phyloP scores from a whole-genome alignment of 2,329 filamentous ascomycete species.

The Raffaelea deltoideospora region DNA sequence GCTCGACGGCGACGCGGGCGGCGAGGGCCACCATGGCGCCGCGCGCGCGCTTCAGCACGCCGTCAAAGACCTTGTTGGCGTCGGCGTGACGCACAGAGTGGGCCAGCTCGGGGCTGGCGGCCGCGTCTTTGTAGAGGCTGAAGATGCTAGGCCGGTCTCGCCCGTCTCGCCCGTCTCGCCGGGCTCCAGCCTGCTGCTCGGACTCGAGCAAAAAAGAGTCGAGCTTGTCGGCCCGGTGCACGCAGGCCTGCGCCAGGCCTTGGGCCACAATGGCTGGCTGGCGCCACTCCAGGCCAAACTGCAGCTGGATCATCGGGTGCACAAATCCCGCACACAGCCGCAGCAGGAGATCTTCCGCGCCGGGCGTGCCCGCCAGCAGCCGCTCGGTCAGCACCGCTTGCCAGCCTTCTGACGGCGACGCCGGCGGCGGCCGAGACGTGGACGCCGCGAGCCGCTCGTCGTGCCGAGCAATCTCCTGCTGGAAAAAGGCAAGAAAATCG shows the following conservation, averaged over 20 bases:
- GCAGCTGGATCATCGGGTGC: conserved; percentile 73
- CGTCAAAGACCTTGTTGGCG: conserved; percentile 51
- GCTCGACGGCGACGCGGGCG: conserved; percentile 39
- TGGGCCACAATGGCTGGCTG: conserved; percentile 73
- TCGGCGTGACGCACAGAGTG: conserved; percentile 35
- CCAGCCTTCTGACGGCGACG: conserved; percentile 16
- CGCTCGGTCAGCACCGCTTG: conserved; percentile 46
- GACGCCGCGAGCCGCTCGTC: no score
- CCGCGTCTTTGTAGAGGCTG: conserved; percentile 46
- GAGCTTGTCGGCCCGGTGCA: conserved; percentile 34
- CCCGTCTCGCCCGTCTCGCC: background rate
- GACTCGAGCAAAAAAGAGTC: background rate
- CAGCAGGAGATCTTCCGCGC: conserved; percentile 52
- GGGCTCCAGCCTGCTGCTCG: background rate
- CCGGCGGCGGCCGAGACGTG: no score
- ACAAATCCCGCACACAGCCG: conserved; percentile 56
- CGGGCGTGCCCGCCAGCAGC: conserved; percentile 50
- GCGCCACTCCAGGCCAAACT: conserved; percentile 69
- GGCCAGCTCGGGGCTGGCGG: conserved; percentile 38
- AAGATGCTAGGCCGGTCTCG: conserved; percentile 25
- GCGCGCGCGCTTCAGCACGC: conserved; percentile 46
- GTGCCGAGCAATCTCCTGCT: conserved; percentile 50
- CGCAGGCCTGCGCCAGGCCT: conserved; percentile 60
- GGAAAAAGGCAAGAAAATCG: conserved; percentile 65
- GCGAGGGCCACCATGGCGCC: conserved; percentile 49